Evolutionary conservation across 768 basidiomycete species (phyloP).

Genomic region (Leucocoprinus sp.): DNA sequence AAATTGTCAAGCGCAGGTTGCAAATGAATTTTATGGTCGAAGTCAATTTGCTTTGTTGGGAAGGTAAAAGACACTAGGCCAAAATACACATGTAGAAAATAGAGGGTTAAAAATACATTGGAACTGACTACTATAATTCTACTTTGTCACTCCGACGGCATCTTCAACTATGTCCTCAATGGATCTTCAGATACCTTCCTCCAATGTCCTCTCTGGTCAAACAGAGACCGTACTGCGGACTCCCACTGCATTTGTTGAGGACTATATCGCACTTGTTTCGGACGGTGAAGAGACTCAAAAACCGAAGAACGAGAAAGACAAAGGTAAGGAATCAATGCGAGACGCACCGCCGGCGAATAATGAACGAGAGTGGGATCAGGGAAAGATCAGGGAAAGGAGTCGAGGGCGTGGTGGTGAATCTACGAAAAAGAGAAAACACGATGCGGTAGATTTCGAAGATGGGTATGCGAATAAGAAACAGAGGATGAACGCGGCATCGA

Average conservation of each 20-base stretch:
- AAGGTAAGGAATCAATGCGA: constrained; percentile 11
- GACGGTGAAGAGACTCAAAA: constrained; percentile 3
- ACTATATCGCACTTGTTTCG: constrained; percentile 1
- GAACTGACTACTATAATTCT: too few relatives aligned
- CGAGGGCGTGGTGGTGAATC: constrained; percentile 13
- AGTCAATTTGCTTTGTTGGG: too few relatives aligned
- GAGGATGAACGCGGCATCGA: constrained; percentile 40
- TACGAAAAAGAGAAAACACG: constrained; percentile 15
- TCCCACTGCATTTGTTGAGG: neutral
- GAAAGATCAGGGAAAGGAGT: constrained; percentile 21
- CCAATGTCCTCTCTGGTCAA: neutral
- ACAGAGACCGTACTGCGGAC: neutral
- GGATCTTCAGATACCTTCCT: neutral
- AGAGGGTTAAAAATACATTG: too few relatives aligned
- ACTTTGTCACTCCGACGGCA: too few relatives aligned
- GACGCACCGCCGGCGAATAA: constrained; percentile 1
- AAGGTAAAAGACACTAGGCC: too few relatives aligned
- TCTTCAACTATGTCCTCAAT: too few relatives aligned
- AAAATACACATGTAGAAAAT: too few relatives aligned
- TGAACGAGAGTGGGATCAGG: constrained; percentile 34
- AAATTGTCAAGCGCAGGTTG: too few relatives aligned
- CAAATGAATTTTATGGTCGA: too few relatives aligned
- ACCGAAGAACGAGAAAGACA: constrained; percentile 8
- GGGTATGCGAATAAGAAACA: constrained; percentile 47
- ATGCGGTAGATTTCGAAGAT: constrained; percentile 36